phyloP scores from a whole-genome alignment of 768 basidiomycete genomes.

The Tylopilus balloui region DNA sequence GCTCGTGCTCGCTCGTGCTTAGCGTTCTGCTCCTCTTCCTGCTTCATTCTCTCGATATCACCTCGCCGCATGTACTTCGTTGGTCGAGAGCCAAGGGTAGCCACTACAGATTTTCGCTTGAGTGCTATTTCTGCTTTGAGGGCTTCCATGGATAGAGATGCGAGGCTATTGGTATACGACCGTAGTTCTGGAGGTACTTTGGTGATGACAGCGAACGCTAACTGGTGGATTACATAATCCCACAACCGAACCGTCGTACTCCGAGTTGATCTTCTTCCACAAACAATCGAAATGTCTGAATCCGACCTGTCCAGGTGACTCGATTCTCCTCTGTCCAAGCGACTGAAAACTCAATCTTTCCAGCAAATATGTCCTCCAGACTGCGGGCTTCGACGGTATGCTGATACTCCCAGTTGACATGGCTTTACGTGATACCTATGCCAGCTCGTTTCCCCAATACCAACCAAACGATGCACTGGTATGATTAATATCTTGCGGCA shows the following conservation, averaged over 20 bases:
- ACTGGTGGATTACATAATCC: slow-evolving; percentile 23
- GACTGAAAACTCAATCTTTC: slow-evolving; percentile 16
- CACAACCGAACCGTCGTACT: slow-evolving; percentile 33
- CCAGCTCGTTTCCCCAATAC: slow-evolving; percentile 84
- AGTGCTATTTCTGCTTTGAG: slow-evolving; percentile 84
- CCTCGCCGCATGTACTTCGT: slow-evolving; percentile 89
- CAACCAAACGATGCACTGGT: slow-evolving; percentile 98
- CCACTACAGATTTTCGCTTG: slow-evolving; percentile 75
- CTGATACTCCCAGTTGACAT: slow-evolving; percentile 2
- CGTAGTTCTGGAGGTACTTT: not conserved
- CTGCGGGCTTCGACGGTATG: slow-evolving; percentile 90
- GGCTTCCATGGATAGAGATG: slow-evolving; percentile 77
- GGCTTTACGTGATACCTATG: slow-evolving; percentile 12
- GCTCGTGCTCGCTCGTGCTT: slow-evolving; percentile 33
- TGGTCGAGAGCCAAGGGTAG: slow-evolving; percentile 45
- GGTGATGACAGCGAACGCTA: not conserved
- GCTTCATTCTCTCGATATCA: slow-evolving; percentile 75
- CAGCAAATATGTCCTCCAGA: slow-evolving; percentile 88
- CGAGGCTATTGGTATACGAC: not conserved
- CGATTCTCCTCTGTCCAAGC: not conserved
- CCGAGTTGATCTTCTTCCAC: slow-evolving; percentile 36
- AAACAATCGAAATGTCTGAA: slow-evolving; percentile 56
- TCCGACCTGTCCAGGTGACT: slow-evolving; percentile 51
- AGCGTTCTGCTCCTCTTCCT: slow-evolving; percentile 38
- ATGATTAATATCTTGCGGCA: slow-evolving; percentile 21